Evolutionary conservation across 2,329 filamentous ascomycete species (phyloP).

Genomic region (Cordyceps fumosorosea): DNA sequence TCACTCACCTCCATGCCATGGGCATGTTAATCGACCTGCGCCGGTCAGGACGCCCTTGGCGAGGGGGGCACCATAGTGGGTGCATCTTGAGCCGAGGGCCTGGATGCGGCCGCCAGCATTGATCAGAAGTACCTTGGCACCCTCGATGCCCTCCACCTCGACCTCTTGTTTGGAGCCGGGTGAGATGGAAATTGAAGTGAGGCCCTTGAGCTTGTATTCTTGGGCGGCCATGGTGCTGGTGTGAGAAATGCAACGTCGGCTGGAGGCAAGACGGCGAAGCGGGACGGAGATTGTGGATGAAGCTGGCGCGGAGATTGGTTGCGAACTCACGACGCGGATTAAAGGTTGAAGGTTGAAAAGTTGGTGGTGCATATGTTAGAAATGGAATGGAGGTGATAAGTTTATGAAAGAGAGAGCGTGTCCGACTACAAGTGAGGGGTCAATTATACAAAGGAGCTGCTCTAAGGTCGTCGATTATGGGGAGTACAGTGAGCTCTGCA

Average conservation of each 20-base stretch:
- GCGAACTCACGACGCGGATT: neutral
- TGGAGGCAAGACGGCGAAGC: neutral
- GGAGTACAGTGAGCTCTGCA: neutral
- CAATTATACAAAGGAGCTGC: neutral
- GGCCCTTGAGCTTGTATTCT: constrained; percentile 67
- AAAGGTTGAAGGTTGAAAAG: neutral
- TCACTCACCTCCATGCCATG: constrained; percentile 83
- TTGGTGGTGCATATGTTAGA: constrained; percentile 5
- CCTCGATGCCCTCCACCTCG: constrained; percentile 83
- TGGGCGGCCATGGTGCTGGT: constrained; percentile 39
- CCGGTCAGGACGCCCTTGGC: constrained; percentile 77
- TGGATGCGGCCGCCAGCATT: constrained; percentile 71
- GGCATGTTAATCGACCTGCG: constrained; percentile 80
- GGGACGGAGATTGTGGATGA: neutral
- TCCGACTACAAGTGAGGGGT: neutral
- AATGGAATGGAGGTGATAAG: neutral
- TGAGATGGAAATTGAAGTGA: constrained; percentile 67
- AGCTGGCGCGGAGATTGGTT: neutral
- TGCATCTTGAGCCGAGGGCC: constrained; percentile 77
- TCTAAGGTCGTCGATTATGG: neutral
- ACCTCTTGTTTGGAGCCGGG: constrained; percentile 80
- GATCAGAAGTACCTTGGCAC: constrained; percentile 77
- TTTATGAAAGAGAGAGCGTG: neutral
- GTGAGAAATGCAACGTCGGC: neutral
- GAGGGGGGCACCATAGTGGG: constrained; percentile 87